Base-by-base conservation (phyloP, 495 filamentous ascomycete genomes). In the Lichina pygmaea region DNA sequence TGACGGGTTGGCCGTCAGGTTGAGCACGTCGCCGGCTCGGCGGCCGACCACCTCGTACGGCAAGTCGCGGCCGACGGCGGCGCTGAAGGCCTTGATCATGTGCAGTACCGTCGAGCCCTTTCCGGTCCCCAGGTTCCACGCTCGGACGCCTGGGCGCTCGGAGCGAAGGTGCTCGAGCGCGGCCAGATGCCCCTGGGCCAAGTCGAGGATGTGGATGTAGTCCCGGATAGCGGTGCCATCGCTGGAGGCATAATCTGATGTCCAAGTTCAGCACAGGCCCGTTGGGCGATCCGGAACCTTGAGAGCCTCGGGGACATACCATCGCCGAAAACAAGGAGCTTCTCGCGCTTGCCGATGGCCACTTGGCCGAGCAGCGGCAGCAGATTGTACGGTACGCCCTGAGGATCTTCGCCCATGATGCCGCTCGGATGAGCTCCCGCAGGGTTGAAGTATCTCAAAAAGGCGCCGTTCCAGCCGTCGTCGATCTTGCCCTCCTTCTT, bases 81-180 rank as follows among this genome's bases (percentile, higher is more conserved):
- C 61, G 57, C 74, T 81, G 66, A 97, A 97, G 48, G 91, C 83
- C 46, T 81, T 80, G 71, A 97, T 78, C 72, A 97, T 97, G 55
- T 97, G 84, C 60, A 83, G 86, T 34, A 97, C 89, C 9, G 91
- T 95, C 60, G 77, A 85, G 49, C 89, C 89, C 54, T 75, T 78
- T 36, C 89, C 89, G n/a, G 85, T 93, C 17, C 89, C 89, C 47
- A 97, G 58, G 65, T 97, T 97, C 91, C 91, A 97, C 47, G 86
- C 86, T 48, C 80, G 74, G 43, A 93, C 83, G 48, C 89, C 89
- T 39, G 91, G 91, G 57, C 91, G 79, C 57, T 86, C 68, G 46
- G 78, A 68, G 51, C 79, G 78, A 38, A 97, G 81, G 62, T 93
- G 81, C 65, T 91, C 81, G 50, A 97, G 76, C 24, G 89, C 89